phyloP scores from a whole-genome alignment of 805 yeast species.

The Yueomyces sp. region DNA sequence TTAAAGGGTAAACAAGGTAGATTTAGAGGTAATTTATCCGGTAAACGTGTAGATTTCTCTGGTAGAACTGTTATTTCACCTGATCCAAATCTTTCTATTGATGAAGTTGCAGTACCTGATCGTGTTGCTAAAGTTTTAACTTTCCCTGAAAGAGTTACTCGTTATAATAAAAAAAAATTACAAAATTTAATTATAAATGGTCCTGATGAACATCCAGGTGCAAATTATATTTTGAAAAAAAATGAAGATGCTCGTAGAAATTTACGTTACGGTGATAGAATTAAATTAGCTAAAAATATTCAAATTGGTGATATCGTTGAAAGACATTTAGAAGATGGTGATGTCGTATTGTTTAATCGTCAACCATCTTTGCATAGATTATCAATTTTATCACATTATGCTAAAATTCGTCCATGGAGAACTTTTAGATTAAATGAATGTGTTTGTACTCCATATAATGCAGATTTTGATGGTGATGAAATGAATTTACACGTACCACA shows the following conservation, averaged over 20 bases:
- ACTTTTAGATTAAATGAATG: slow-evolving; percentile 94
- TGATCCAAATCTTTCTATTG: slow-evolving; percentile 88
- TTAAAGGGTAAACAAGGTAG: slow-evolving; percentile 98
- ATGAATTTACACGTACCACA: slow-evolving; percentile 99
- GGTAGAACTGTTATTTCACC: slow-evolving; percentile 98
- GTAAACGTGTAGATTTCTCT: slow-evolving; percentile 96
- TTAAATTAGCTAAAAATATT: slow-evolving; percentile 59
- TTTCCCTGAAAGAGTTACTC: slow-evolving; percentile 87
- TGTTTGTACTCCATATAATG: slow-evolving; percentile 98
- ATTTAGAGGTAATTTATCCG: slow-evolving; percentile 94
- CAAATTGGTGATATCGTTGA: slow-evolving; percentile 88
- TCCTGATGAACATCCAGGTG: slow-evolving; percentile 88
- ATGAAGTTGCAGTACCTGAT: slow-evolving; percentile 98
- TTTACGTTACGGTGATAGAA: slow-evolving; percentile 76
- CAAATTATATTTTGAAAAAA: slow-evolving; percentile 75
- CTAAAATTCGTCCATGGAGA: slow-evolving; percentile 95
- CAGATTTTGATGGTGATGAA: slow-evolving; percentile 99
- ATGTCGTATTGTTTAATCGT: slow-evolving; percentile 86
- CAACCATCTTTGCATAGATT: slow-evolving; percentile 95
- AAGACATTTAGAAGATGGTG: slow-evolving; percentile 95
- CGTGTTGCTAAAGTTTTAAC: slow-evolving; percentile 91
- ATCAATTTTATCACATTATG: slow-evolving; percentile 89
- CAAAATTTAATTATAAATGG: slow-evolving; percentile 69
- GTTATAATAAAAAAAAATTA: slow-evolving; percentile 71
- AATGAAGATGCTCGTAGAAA: slow-evolving; percentile 81